Evolutionary conservation across 257 asterid genomes (phyloP), one percentile per base, ranked within the genome.

Genomic region (Solanum megistacrolobum): DNA sequence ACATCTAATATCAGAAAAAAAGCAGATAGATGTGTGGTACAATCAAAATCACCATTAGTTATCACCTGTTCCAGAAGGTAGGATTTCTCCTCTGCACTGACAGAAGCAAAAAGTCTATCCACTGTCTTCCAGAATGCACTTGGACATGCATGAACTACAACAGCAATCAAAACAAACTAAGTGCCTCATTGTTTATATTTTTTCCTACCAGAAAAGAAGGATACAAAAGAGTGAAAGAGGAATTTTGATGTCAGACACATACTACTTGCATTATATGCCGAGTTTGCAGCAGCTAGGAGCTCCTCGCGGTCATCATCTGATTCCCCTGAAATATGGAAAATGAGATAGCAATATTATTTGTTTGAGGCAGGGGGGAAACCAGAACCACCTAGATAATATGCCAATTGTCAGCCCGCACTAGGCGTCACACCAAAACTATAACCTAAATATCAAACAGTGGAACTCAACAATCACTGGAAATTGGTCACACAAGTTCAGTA

Each of bases 231-330:
- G 68, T 16, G 86, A 18, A 14, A 36, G 43, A 11, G 2, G 68
- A 48, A 82, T 66, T 48, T 82, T 82, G 43, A 48, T 31, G 69
- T 55, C 41, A 71, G 79, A 88, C 58, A 87, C 95, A 69, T 92
- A 97, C 99, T 25, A 88, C 91, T 92, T 88, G 94, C 93, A 87
- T 87, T 93, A 91, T 91, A 92, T 83, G 98, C 96, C 86, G 90
- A 90, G 75, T 92, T 95, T 72, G 98, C 98, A 79, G 98, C 98
- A 73, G 92, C 87, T 87, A 92, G 52, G 89, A 96, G 96, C 90
- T 97, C 99, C 84, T 97, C 99, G 6, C 92, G 96, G 75, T 95
- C 98, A 79, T 96, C 99, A 72, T 96, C 98, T 69, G 95, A 92
- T 90, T 97, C 99, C 91, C 99, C 99, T 97, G 92, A 89, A 88